Conservation (phyloP, 2,329 filamentous ascomycete species). For the Nigrospora oryzae region DNA sequence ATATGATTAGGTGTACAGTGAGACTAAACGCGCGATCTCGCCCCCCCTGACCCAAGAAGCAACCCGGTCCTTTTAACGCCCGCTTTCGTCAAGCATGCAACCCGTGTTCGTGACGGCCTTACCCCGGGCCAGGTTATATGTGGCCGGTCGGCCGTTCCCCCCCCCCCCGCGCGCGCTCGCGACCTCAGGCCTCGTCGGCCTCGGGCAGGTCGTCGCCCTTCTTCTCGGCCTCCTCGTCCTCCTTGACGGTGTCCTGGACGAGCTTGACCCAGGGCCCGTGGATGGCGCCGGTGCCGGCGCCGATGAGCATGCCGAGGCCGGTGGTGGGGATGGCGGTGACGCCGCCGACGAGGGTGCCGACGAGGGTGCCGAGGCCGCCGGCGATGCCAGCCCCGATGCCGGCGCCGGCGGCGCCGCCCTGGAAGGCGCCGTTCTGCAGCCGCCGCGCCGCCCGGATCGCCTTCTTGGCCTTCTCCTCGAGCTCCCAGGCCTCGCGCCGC, state of each 20-base stretch:
- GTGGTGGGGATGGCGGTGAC: constrained; percentile 21
- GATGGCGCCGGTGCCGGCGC: constrained; percentile 20
- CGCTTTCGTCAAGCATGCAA: no score
- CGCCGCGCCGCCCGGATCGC: constrained; percentile 20
- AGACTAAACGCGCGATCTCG: no score
- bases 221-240: constrained; percentile 3
- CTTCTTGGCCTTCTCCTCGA: constrained; percentile 19
- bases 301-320: constrained; percentile 19
- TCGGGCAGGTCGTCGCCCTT: not conserved
- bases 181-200: not conserved
- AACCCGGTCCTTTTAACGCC: no score
- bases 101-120: no score
- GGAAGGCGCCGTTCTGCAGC: constrained; percentile 21
- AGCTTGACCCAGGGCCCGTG: constrained; percentile 25
- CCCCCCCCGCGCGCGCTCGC: no score
- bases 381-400: constrained; percentile 23
- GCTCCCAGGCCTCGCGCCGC: constrained; percentile 14
- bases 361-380: constrained; percentile 18
- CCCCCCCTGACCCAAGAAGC: no score
- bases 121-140: no score
- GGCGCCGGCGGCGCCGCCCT: constrained; percentile 20
- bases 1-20: no score
- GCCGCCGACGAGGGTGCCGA: constrained; percentile 20
- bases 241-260: constrained; percentile 11
- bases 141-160: no score